These are phyloP conservation scores for Cubamyces lactineus DNA, from an alignment of 768 basidiomycete species.

Conservation along the genomic window DNA sequence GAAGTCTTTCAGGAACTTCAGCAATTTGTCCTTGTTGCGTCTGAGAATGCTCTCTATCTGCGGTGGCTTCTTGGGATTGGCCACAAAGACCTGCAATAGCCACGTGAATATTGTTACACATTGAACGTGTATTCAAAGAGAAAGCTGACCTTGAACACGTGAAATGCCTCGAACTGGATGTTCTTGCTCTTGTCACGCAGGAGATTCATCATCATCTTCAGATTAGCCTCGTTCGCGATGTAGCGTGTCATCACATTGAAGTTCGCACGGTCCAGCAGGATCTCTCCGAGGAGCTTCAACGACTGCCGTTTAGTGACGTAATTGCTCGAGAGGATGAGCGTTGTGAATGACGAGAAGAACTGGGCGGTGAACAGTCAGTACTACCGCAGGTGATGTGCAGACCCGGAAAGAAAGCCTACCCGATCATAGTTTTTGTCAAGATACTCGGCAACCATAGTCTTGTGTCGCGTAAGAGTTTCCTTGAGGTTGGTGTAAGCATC, in stretches of 20 bases:
- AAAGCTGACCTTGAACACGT: conserved; percentile 91
- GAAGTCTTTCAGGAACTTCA: conserved; percentile 88
- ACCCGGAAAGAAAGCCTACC: conserved; percentile 49
- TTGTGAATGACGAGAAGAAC: conserved; percentile 97
- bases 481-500: conserved; percentile 98
- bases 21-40: conserved; percentile 92
- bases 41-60: conserved; percentile 90
- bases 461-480: conserved; percentile 96
- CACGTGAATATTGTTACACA: not conserved
- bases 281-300: conserved; percentile 96
- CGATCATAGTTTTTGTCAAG: conserved; percentile 97
- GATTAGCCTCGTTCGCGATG: conserved; percentile 91
- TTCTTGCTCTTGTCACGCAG: conserved; percentile 98
- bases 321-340: conserved; percentile 90
- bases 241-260: conserved; percentile 99
- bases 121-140: not conserved
- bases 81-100: conserved; percentile 82
- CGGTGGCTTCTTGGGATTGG: conserved; percentile 98
- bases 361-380: conserved; percentile 35
- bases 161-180: conserved; percentile 99
- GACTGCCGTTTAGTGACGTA: conserved; percentile 99
- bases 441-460: conserved; percentile 97
- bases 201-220: conserved; percentile 99
- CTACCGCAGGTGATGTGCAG: not conserved
- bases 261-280: conserved; percentile 95